phyloP scores from a whole-genome alignment of 2,329 filamentous ascomycete genomes.

The Aulographum hederae region DNA sequence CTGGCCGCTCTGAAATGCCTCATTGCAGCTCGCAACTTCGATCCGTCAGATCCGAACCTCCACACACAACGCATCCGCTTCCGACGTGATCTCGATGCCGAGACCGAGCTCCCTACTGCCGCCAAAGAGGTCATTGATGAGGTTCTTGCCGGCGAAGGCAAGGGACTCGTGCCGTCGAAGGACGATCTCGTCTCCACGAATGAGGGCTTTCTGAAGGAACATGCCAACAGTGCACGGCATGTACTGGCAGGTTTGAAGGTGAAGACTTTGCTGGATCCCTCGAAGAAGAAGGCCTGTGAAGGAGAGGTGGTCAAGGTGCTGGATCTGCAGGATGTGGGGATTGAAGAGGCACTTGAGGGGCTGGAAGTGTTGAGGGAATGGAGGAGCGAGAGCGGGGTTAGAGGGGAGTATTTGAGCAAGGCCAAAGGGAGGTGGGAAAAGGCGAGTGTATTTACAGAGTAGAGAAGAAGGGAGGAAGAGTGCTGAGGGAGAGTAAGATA shows the following conservation, averaged over 20 bases:
- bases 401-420: conserved; percentile 28
- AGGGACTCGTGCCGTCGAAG: conserved; percentile 33
- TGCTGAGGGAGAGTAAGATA: too few relatives aligned
- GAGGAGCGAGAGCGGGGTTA: conserved; percentile 28
- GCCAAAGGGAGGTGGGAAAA: conserved; percentile 20
- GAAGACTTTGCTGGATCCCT: conserved; percentile 38
- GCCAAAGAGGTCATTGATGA: not conserved
- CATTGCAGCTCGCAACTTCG: conserved; percentile 50
- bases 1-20: conserved; percentile 76
- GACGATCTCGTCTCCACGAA: conserved; percentile 46
- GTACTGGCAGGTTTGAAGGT: conserved; percentile 45
- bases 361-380: conserved; percentile 32
- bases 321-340: conserved; percentile 28
- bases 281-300: conserved; percentile 37
- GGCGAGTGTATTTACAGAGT: conserved; percentile 18
- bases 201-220: conserved; percentile 41
- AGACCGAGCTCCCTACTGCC: not conserved
- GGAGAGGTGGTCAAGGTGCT: conserved; percentile 44
- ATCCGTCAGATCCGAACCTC: conserved; percentile 51
- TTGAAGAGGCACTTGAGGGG: conserved; percentile 38
- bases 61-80: conserved; percentile 59
- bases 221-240: conserved; percentile 44
- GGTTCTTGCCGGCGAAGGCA: too few relatives aligned
- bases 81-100: conserved; percentile 32
- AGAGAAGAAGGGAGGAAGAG: too few relatives aligned